These are phyloP conservation scores for Stromatinia cepivora DNA, from an alignment of 2,329 filamentous ascomycete species.

Conservation along the genomic window DNA sequence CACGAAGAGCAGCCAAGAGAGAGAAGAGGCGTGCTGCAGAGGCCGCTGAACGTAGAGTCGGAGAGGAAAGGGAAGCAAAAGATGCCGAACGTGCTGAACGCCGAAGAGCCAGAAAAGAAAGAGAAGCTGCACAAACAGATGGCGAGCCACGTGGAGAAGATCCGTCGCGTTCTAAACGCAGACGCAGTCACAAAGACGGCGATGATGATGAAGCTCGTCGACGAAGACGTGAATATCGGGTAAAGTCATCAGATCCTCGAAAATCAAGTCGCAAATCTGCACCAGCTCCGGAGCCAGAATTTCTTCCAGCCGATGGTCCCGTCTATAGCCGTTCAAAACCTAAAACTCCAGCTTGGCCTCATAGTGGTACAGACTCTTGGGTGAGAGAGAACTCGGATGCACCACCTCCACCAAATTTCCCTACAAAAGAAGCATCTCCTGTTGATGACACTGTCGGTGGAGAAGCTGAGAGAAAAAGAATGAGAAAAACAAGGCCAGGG, in stretches of 20 bases:
- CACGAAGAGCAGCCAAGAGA: slow-evolving; percentile 56
- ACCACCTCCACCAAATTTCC: slow-evolving; percentile 52
- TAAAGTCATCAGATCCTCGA: slow-evolving; percentile 43
- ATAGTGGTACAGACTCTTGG: slow-evolving; percentile 65
- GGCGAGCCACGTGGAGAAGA: slow-evolving; percentile 50
- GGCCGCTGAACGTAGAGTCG: slow-evolving; percentile 42
- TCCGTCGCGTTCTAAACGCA: slow-evolving; percentile 48
- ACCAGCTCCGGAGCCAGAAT: slow-evolving; percentile 42
- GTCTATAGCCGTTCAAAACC: slow-evolving; percentile 36
- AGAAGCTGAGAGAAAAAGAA: slow-evolving; percentile 33
- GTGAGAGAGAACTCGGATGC: slow-evolving; percentile 65
- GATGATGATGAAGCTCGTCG: slow-evolving; percentile 58
- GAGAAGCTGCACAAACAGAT: slow-evolving; percentile 45
- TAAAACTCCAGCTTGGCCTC: slow-evolving; percentile 54
- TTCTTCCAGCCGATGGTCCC: slow-evolving; percentile 35
- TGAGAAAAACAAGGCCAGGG: slow-evolving; percentile 35
- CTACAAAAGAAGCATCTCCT: slow-evolving; percentile 32
- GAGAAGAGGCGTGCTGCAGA: slow-evolving; percentile 51
- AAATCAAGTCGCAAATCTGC: slow-evolving; percentile 46
- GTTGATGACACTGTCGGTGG: slow-evolving; percentile 34
- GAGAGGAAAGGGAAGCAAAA: slow-evolving; percentile 31
- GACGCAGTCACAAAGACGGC: slow-evolving; percentile 48
- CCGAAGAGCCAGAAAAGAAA: slow-evolving; percentile 48
- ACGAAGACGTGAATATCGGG: slow-evolving; percentile 54
- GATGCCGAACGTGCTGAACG: slow-evolving; percentile 52